Evolutionary conservation across 306 rosid species (phyloP).

Genomic region (Crataegus laevigata): DNA sequence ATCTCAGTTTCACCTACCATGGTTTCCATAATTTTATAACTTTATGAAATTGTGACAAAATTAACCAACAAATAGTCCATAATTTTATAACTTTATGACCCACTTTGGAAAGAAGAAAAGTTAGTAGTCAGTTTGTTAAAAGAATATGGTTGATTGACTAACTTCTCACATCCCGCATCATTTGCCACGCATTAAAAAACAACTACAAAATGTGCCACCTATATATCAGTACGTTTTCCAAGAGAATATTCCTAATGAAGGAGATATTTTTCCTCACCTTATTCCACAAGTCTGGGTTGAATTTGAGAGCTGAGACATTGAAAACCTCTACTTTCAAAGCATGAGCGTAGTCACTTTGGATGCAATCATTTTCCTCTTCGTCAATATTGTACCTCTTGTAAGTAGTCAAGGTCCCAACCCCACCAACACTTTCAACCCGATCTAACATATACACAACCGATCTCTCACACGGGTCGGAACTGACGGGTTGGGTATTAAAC

Average conservation of each 20-base stretch:
- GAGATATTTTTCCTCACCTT: conserved; percentile 25
- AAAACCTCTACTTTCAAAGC: conserved; percentile 25
- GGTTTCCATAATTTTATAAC: too few relatives aligned
- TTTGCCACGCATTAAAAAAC: too few relatives aligned
- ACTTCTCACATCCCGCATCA: too few relatives aligned
- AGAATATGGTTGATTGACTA: too few relatives aligned
- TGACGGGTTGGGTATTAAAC: conserved; percentile 39
- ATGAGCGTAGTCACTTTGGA: not conserved
- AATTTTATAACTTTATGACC: too few relatives aligned
- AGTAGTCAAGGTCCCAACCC: conserved; percentile 14
- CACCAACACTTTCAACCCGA: conserved; percentile 13
- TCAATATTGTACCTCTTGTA: conserved; percentile 16
- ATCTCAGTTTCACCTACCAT: conserved; percentile 28
- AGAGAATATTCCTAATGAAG: too few relatives aligned
- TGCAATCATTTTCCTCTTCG: conserved; percentile 13
- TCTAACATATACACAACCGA: conserved; percentile 35
- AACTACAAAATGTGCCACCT: too few relatives aligned
- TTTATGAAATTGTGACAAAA: not conserved
- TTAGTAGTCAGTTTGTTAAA: too few relatives aligned
- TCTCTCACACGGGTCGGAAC: conserved; percentile 21
- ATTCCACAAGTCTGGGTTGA: conserved; percentile 33
- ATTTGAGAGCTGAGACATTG: conserved; percentile 33
- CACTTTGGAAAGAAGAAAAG: too few relatives aligned
- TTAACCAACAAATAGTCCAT: too few relatives aligned
- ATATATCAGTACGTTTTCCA: too few relatives aligned